Base-by-base conservation (phyloP, 83 land plant genomes). In the Picea mariana region DNA sequence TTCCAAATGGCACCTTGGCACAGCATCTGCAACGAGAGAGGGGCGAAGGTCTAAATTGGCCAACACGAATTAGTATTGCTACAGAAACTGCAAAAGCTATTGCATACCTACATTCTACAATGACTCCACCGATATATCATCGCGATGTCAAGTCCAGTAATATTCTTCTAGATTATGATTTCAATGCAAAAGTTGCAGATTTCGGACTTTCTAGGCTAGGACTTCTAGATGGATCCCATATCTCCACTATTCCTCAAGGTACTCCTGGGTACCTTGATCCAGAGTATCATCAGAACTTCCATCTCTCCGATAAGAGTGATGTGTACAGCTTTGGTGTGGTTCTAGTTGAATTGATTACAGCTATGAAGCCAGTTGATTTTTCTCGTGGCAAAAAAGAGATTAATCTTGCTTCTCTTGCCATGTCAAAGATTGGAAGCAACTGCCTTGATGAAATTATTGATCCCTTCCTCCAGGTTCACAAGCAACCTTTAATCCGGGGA, bases 201-300 rank as follows among this genome's bases (percentile, higher is more conserved):
- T 86, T 86, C 62, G 87, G 87, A 18, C 85, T 86, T 26, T 86
- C 87, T 20, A 83, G 82, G 79, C 66, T 83, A 44, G 83, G 80
- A 18, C 49, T 63, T 65, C n/a, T 67, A 61, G 86, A 86, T 23
- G 81, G 71, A 66, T 78, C 86, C 5, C 86, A 86, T 81, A 83
- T 86, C 58, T 83, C 86, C 31, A 86, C 87, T 67, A 81, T 81
- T 67, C 87, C 87, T 68, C 86, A 83, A 58, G 87, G 87, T 20
- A 86, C 87, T 58, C 87, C 86, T 0, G 87, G 87, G 27, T 86
- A 86, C 82, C 86, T 86, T n/a, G 87, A 83, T 69, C 87, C 87
- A 23, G 81, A 83, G n/a, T 86, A 86, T 23, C 83, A 83, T 62
- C 73, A 83, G n/a, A 84, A 76, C 66, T 86, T 79, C 59, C 86